These are phyloP conservation scores for Candida insectorum DNA, from an alignment of 805 yeast species.

Conservation along the genomic window DNA sequence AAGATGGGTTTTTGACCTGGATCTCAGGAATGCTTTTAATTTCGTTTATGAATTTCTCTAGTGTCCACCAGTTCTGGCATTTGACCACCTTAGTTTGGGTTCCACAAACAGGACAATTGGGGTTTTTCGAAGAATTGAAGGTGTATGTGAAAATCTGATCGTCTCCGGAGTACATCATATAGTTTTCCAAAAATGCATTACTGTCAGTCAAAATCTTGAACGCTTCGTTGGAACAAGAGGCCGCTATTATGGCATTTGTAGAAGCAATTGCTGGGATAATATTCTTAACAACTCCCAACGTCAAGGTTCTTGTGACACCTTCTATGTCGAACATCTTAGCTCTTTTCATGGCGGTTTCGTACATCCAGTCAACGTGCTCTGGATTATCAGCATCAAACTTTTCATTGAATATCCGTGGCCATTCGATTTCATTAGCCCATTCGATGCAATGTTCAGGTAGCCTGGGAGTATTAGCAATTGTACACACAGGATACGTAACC, in stretches of 20 bases:
- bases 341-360: slow-evolving; percentile 49
- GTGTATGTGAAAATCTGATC: slow-evolving; percentile 73
- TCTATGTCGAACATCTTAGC: slow-evolving; percentile 64
- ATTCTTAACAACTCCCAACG: slow-evolving; percentile 85
- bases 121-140: slow-evolving; percentile 57
- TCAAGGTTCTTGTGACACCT: slow-evolving; percentile 70
- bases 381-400: slow-evolving; percentile 67
- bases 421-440: slow-evolving; percentile 75
- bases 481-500: slow-evolving; percentile 82
- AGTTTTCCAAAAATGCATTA: slow-evolving; percentile 66
- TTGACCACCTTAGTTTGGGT: slow-evolving; percentile 20
- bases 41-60: slow-evolving; percentile 42
- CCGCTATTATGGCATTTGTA: slow-evolving; percentile 90
- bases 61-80: slow-evolving; percentile 30
- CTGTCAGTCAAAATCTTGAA: slow-evolving; percentile 72
- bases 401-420: slow-evolving; percentile 55
- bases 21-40: slow-evolving; percentile 28
- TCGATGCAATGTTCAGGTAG: slow-evolving; percentile 93
- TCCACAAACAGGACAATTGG: slow-evolving; percentile 79
- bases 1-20: slow-evolving; percentile 42
- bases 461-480: slow-evolving; percentile 92
- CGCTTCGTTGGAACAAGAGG: slow-evolving; percentile 82
- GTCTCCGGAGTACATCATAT: slow-evolving; percentile 85
- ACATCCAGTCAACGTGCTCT: slow-evolving; percentile 64
- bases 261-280: slow-evolving; percentile 94